A percentile compares a stretch with the other conserved stretches of the same genome.
phyloP scores from a whole-genome alignment of 352 stramenopile genomes.

The Phytophthora syringae region DNA sequence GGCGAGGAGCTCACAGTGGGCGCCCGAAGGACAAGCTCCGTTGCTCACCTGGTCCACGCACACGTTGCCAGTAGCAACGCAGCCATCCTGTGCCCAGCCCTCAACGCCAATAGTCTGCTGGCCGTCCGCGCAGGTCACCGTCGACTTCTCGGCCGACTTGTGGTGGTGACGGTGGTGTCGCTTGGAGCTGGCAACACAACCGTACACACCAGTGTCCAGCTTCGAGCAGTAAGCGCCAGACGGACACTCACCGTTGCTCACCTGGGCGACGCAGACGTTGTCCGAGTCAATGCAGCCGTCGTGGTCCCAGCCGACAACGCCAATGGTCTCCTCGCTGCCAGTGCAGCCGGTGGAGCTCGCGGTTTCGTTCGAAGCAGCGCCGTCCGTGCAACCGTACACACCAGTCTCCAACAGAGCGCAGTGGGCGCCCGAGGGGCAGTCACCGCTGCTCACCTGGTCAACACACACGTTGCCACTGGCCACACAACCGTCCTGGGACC shows the following conservation, averaged over 20 bases:
- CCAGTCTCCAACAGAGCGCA: constrained; percentile 26
- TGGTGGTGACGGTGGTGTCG: constrained; percentile 5
- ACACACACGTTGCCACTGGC: constrained; percentile 19
- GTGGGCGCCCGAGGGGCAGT: constrained; percentile 21
- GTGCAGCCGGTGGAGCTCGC: constrained; percentile 7
- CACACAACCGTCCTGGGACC: constrained; percentile 13
- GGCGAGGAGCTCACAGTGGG: constrained; percentile 26
- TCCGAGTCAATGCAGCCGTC: constrained; percentile 6
- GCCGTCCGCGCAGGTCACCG: not conserved
- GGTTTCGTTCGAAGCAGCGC: constrained; percentile 9
- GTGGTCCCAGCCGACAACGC: constrained; percentile 20
- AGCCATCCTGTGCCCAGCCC: constrained; percentile 16
- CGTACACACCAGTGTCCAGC: constrained; percentile 33
- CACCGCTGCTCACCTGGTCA: constrained; percentile 15
- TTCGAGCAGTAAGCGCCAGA: constrained; percentile 24
- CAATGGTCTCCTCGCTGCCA: constrained; percentile 9
- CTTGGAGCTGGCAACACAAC: constrained; percentile 27
- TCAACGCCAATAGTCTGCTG: constrained; percentile 12
- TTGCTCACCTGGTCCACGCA: constrained; percentile 10
- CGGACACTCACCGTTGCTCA: constrained; percentile 10
- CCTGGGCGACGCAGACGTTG: constrained; percentile 8
- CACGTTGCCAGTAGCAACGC: constrained; percentile 6
- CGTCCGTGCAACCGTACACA: constrained; percentile 23
- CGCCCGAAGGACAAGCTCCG: constrained; percentile 14
- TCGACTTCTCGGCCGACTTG: not conserved